phyloP scores from a whole-genome alignment of 352 stramenopile genomes.

The Sclerospora graminicola region DNA sequence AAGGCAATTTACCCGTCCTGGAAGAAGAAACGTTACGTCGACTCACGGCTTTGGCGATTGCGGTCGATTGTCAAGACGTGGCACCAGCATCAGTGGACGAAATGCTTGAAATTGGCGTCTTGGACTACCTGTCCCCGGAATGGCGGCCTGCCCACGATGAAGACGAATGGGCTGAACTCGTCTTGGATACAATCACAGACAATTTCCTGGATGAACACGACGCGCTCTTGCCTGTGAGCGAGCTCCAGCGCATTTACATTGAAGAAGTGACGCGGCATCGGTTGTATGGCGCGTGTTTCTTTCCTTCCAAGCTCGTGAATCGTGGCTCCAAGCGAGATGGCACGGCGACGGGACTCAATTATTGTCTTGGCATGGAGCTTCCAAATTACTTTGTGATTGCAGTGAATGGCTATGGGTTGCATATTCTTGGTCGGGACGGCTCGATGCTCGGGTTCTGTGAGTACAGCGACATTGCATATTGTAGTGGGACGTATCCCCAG shows the following conservation, averaged over 20 bases:
- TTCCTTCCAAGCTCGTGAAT: constrained; percentile 63
- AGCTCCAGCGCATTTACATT: constrained; percentile 80
- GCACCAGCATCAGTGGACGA: constrained; percentile 45
- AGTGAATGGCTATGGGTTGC: constrained; percentile 86
- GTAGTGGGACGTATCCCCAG: constrained; percentile 44
- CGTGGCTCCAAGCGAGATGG: constrained; percentile 19
- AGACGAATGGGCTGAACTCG: constrained; percentile 67
- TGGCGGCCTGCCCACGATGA: constrained; percentile 66
- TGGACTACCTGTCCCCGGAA: constrained; percentile 79
- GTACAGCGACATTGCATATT: constrained; percentile 51
- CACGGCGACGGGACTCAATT: constrained; percentile 15
- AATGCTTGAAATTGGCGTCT: constrained; percentile 54
- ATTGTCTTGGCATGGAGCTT: constrained; percentile 43
- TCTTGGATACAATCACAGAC: constrained; percentile 48
- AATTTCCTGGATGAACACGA: constrained; percentile 42
- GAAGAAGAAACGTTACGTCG: constrained; percentile 69
- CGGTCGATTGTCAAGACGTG: constrained; percentile 64
- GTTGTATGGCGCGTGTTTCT: constrained; percentile 85
- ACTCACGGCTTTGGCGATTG: constrained; percentile 68
- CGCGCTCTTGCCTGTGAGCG: constrained; percentile 23
- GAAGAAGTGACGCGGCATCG: constrained; percentile 71
- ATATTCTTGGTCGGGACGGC: constrained; percentile 74
- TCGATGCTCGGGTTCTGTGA: constrained; percentile 57
- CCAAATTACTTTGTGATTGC: constrained; percentile 82
- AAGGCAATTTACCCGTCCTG: constrained; percentile 73